Conservation (phyloP, 2,329 filamentous ascomycete genomes). For the Furcasterigmium sp. region DNA sequence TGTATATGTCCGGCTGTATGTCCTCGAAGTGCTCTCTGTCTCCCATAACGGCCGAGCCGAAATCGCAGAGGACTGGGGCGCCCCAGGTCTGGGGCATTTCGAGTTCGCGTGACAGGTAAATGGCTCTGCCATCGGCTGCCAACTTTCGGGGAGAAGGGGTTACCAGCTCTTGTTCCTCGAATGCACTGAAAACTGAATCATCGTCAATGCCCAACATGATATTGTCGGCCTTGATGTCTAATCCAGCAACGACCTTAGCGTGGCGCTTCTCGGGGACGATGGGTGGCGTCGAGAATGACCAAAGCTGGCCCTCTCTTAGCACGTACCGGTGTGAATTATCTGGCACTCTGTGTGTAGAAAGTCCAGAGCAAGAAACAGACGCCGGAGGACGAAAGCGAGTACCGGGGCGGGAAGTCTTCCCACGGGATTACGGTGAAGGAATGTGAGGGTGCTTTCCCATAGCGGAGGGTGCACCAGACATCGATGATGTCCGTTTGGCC, state of each 20-base stretch:
- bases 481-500: too few relatives aligned
- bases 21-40: slow-evolving; percentile 26
- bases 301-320: too few relatives aligned
- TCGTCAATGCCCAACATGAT: slow-evolving; percentile 33
- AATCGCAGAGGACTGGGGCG: slow-evolving; percentile 39
- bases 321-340: slow-evolving; percentile 26
- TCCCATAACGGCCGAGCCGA: slow-evolving; percentile 38
- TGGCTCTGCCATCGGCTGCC: slow-evolving; percentile 28
- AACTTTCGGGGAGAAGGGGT: slow-evolving; percentile 35
- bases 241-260: too few relatives aligned
- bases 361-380: slow-evolving; percentile 36
- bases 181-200: slow-evolving; percentile 27
- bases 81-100: slow-evolving; percentile 19
- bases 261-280: too few relatives aligned
- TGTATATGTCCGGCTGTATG: slow-evolving; percentile 33
- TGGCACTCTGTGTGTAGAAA: slow-evolving; percentile 40
- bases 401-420: slow-evolving; percentile 17
- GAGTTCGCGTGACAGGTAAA: slow-evolving; percentile 37
- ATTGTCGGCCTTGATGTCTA: slow-evolving; percentile 27
- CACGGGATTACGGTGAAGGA: too few relatives aligned
- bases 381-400: slow-evolving; percentile 27
- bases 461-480: too few relatives aligned
- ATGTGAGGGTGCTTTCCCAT: too few relatives aligned
- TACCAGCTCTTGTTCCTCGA: slow-evolving; percentile 32
- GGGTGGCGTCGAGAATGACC: too few relatives aligned